Conservation (phyloP, 1,284 basidiomycete genomes). For the Rhodotorula mucilaginosa region DNA sequence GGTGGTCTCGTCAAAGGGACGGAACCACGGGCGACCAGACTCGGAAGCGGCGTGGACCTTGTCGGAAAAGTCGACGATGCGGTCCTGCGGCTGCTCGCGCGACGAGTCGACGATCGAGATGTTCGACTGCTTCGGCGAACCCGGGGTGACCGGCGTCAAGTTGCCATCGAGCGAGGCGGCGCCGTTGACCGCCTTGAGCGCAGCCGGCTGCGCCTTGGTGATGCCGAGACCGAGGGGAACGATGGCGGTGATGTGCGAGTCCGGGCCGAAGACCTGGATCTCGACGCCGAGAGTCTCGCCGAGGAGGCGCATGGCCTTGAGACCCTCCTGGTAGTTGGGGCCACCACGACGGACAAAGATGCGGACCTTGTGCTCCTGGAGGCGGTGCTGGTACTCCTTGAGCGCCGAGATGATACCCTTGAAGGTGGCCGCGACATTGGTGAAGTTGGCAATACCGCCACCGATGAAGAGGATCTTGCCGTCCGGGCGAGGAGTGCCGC, state of each 20-base stretch:
- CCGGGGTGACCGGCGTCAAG: constrained; percentile 34
- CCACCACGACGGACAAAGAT: constrained; percentile 98
- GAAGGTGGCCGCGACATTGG: constrained; percentile 96
- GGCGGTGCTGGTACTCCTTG: constrained; percentile 84
- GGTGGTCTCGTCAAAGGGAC: constrained; percentile 87
- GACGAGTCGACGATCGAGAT: constrained; percentile 50
- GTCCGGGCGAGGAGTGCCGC: constrained; percentile 73
- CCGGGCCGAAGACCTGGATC: constrained; percentile 89
- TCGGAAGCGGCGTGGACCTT: constrained; percentile 75
- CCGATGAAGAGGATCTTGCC: constrained; percentile 99
- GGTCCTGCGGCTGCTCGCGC: constrained; percentile 68
- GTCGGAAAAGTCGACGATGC: constrained; percentile 60
- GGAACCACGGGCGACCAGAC: constrained; percentile 65
- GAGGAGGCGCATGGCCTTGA: constrained; percentile 97
- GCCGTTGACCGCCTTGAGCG: constrained; percentile 17
- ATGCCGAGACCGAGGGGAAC: constrained; percentile 91
- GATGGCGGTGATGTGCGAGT: constrained; percentile 97
- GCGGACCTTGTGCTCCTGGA: constrained; percentile 79
- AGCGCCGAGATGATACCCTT: constrained; percentile 98
- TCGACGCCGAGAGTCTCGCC: constrained; percentile 96
- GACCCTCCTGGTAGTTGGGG: constrained; percentile 99
- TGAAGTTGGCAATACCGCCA: constrained; percentile 99
- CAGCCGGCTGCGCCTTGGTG: constrained; percentile 49
- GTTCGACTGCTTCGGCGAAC: constrained; percentile 26
- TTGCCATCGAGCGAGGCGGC: constrained; percentile 12